Conservation (phyloP, 1,284 basidiomycete genomes). For the Mycosarcoma mackinlayi region DNA sequence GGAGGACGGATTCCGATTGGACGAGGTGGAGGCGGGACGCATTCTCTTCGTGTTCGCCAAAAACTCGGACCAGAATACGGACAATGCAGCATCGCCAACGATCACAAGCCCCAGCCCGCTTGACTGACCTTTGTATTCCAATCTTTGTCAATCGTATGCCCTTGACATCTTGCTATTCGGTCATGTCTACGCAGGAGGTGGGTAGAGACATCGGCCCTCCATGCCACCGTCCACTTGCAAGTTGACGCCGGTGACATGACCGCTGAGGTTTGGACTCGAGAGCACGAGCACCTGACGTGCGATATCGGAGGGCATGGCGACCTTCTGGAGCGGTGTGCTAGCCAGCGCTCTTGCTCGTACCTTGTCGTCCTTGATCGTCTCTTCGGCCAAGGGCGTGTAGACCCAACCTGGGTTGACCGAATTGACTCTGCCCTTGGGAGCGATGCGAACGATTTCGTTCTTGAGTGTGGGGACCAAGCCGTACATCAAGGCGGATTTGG, state of each 20-base stretch:
- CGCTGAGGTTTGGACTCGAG: constrained; percentile 75
- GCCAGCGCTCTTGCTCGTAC: constrained; percentile 70
- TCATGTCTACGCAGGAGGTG: constrained; percentile 18
- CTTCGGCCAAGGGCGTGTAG: constrained; percentile 74
- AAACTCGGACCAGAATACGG: constrained; percentile 22
- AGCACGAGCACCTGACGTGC: constrained; percentile 77
- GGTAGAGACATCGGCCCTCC: constrained; percentile 73
- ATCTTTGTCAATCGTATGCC: no score
- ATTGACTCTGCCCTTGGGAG: constrained; percentile 78
- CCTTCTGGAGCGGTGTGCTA: constrained; percentile 78
- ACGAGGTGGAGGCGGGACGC: constrained; percentile 30
- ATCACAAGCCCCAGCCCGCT: constrained; percentile 6
- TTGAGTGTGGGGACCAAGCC: constrained; percentile 78
- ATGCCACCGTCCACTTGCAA: constrained; percentile 80
- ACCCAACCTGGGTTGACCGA: constrained; percentile 80
- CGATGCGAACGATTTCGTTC: constrained; percentile 82
- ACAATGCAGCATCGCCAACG: constrained; percentile 10
- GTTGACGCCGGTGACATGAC: constrained; percentile 78
- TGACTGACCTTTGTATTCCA: not conserved
- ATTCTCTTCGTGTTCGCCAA: constrained; percentile 52
- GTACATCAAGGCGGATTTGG: constrained; percentile 76
- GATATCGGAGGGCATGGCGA: constrained; percentile 75
- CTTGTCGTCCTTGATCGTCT: constrained; percentile 70
- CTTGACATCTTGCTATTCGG: constrained; percentile 1
- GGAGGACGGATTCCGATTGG: constrained; percentile 18